These are phyloP conservation scores for Globisporangium heterothallicum DNA, from an alignment of 352 stramenopile species.

Conservation along the genomic window DNA sequence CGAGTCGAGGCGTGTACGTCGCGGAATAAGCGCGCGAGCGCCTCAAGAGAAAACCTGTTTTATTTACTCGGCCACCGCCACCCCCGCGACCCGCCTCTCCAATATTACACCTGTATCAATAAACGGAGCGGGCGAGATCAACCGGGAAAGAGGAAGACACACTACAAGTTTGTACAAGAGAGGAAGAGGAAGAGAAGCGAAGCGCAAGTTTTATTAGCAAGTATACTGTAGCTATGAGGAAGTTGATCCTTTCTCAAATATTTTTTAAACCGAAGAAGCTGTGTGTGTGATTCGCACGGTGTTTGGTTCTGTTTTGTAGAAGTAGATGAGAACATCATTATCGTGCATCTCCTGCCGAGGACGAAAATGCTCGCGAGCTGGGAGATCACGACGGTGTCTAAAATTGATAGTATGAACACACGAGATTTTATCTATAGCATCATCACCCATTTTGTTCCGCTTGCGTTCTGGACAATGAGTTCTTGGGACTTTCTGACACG, in stretches of 20 bases:
- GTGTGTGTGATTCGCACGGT: too few species aligned
- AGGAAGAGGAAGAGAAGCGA: slow-evolving; percentile 3
- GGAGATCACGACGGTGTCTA: too few species aligned
- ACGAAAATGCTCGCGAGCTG: too few species aligned
- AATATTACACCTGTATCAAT: slow-evolving; percentile 18
- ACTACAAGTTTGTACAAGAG: slow-evolving; percentile 16
- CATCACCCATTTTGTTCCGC: too few species aligned
- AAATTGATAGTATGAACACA: slow-evolving; percentile 11
- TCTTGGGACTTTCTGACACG: too few species aligned
- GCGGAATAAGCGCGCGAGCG: slow-evolving; percentile 35
- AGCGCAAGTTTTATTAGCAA: slow-evolving; percentile 13
- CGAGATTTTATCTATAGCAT: too few species aligned
- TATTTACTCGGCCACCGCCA: slow-evolving; percentile 11
- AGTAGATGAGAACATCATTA: slow-evolving; percentile 17
- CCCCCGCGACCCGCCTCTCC: background rate
- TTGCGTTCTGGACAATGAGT: too few species aligned
- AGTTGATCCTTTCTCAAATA: too few species aligned
- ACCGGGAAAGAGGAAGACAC: background rate
- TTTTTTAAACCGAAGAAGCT: too few species aligned
- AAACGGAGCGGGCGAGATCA: slow-evolving; percentile 11
- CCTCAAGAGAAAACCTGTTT: slow-evolving; percentile 9
- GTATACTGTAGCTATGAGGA: slow-evolving; percentile 9
- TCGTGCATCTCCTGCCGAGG: background rate
- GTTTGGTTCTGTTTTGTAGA: slow-evolving; percentile 42
- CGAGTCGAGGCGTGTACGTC: slow-evolving; percentile 55